Evolutionary conservation across 805 yeast genomes (phyloP).

Genomic region (Yarrowia sp.): DNA sequence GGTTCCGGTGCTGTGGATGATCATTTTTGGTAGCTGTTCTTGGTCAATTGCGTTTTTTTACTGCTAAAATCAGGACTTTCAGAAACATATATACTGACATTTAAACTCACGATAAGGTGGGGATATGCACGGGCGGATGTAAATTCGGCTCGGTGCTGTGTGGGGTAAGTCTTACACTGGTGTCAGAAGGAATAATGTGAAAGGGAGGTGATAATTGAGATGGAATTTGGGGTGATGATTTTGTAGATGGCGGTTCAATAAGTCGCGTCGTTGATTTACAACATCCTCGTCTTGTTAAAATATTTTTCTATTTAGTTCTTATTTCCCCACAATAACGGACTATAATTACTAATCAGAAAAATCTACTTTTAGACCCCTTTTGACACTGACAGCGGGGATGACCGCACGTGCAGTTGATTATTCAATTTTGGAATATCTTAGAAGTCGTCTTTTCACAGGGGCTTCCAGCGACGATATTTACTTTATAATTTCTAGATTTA

Average conservation of each 20-base stretch:
- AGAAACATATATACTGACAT: background rate
- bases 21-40: background rate
- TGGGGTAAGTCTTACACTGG: background rate
- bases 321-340: background rate
- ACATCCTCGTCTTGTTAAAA: too few species aligned
- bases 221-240: too few species aligned
- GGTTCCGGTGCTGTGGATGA: background rate
- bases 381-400: background rate
- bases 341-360: background rate
- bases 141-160: background rate
- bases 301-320: background rate
- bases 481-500: too few species aligned
- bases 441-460: too few species aligned
- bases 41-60: too few species aligned
- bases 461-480: too few species aligned
- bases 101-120: constrained; percentile 10
- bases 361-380: background rate
- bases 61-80: too few species aligned
- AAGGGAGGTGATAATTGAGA: background rate
- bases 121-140: background rate
- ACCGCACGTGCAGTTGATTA: background rate
- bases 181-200: background rate
- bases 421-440: too few species aligned
- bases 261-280: too few species aligned
- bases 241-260: too few species aligned